Evolutionary conservation across 306 rosid species (phyloP).

Genomic region (Pueraria montana): DNA sequence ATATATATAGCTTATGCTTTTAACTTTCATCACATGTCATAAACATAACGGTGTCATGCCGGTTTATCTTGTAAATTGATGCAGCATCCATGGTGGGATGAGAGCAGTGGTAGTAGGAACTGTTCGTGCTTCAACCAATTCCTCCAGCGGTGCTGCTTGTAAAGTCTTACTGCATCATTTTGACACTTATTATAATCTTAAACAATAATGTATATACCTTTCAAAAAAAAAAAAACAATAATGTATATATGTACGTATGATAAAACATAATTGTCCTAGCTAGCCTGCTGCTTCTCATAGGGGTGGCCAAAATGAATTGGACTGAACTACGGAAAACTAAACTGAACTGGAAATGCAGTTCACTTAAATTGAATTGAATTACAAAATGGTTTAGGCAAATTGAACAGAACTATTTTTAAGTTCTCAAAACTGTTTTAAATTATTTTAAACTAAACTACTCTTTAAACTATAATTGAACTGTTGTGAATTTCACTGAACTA

Average conservation of each 20-base stretch:
- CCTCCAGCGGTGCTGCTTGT: slow-evolving; percentile 44
- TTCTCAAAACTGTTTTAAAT: too few species aligned
- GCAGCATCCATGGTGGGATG: slow-evolving; percentile 77
- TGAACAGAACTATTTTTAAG: too few species aligned
- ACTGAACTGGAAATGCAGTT: too few species aligned
- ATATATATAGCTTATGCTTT: not conserved
- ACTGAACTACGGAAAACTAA: too few species aligned
- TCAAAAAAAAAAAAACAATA: too few species aligned
- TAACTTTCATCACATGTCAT: slow-evolving; percentile 11
- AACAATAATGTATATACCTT: not conserved
- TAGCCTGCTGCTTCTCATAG: not conserved
- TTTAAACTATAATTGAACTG: too few species aligned
- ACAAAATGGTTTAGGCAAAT: too few species aligned
- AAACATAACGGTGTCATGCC: not conserved
- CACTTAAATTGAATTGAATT: too few species aligned
- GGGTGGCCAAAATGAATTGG: too few species aligned
- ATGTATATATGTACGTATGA: not conserved
- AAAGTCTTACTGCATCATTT: slow-evolving; percentile 57
- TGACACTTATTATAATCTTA: not conserved
- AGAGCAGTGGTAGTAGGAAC: slow-evolving; percentile 30
- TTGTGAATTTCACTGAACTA: too few species aligned
- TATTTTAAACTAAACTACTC: too few species aligned
- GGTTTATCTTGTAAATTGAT: slow-evolving; percentile 43
- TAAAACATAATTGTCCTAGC: slow-evolving; percentile 3
- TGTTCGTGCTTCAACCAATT: slow-evolving; percentile 45